Percentiles rank a stretch among this genome's conserved stretches.
Conservation (phyloP, 2,329 filamentous ascomycete genomes). For the Paracorniculantispora psalliotae region DNA sequence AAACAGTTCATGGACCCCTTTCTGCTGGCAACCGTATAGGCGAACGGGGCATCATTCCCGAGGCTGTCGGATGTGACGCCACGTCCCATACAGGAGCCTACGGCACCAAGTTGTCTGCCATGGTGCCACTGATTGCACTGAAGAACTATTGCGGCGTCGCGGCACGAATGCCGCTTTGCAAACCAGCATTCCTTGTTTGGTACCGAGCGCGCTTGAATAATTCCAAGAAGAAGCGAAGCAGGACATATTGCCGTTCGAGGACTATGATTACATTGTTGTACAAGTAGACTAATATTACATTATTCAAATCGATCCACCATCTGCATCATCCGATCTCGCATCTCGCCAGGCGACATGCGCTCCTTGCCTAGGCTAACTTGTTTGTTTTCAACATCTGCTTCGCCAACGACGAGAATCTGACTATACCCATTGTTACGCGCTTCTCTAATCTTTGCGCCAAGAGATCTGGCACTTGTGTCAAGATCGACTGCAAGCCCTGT, state of each 20-base stretch:
- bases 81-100: not conserved
- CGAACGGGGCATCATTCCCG: not conserved
- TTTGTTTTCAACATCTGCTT: conserved; percentile 54
- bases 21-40: not conserved
- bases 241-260: not conserved
- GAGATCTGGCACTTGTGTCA: conserved; percentile 56
- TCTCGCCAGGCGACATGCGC: conserved; percentile 39
- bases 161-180: conserved; percentile 1
- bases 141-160: not conserved
- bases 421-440: conserved; percentile 70
- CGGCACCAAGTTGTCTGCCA: not conserved
- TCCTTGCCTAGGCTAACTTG: conserved; percentile 44
- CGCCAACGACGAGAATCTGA: conserved; percentile 67
- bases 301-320: conserved; percentile 47
- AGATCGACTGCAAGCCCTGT: conserved; percentile 64
- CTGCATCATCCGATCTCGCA: conserved; percentile 40
- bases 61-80: not conserved
- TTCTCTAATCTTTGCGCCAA: conserved; percentile 66
- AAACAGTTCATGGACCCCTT: not conserved
- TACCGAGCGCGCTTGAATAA: not conserved
- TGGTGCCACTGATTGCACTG: not conserved
- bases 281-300: conserved; percentile 13
- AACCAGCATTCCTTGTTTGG: not conserved
- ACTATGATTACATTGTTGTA: not conserved
- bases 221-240: not conserved